Conservation (phyloP, 495 filamentous ascomycete genomes). For the Paragyromitra xinjiangensis region DNA sequence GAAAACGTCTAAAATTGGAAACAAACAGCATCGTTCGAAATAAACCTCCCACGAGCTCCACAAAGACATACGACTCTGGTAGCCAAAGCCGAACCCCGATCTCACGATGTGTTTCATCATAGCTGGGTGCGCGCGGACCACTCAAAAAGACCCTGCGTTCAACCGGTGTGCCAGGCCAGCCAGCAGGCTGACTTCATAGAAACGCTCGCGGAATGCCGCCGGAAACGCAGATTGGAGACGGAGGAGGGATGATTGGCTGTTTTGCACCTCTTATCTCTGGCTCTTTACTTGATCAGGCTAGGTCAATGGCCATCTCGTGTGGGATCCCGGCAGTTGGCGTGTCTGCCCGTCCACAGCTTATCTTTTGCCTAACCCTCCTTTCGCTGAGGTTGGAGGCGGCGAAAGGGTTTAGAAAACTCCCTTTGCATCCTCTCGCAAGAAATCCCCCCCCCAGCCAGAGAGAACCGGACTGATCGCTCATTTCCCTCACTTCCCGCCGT, state of each 20-base stretch:
- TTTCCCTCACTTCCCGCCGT: slow-evolving; percentile 14
- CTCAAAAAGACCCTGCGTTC: slow-evolving; percentile 19
- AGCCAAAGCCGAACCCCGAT: slow-evolving; percentile 44
- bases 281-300: slow-evolving; percentile 38
- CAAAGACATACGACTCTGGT: slow-evolving; percentile 31
- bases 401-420: slow-evolving; percentile 35
- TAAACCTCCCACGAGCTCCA: slow-evolving; percentile 28
- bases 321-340: slow-evolving; percentile 45
- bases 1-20: slow-evolving; percentile 41
- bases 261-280: slow-evolving; percentile 50
- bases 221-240: slow-evolving; percentile 38
- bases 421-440: slow-evolving; percentile 30
- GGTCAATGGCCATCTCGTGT: slow-evolving; percentile 50
- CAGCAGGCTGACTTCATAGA: slow-evolving; percentile 25
- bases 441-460: slow-evolving; percentile 11
- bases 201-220: slow-evolving; percentile 33
- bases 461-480: slow-evolving; percentile 31
- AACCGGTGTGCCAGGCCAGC: slow-evolving; percentile 19
- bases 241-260: slow-evolving; percentile 41
- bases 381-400: slow-evolving; percentile 25
- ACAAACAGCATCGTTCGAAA: slow-evolving; percentile 4
- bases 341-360: slow-evolving; percentile 45
- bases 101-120: slow-evolving; percentile 53
- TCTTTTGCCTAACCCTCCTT: slow-evolving; percentile 40
- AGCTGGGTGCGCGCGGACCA: slow-evolving; percentile 26